Percentiles rank a stretch among this genome's conserved stretches.
Conservation (phyloP, 805 yeast species). For the Starmerella ratchasimensis region DNA sequence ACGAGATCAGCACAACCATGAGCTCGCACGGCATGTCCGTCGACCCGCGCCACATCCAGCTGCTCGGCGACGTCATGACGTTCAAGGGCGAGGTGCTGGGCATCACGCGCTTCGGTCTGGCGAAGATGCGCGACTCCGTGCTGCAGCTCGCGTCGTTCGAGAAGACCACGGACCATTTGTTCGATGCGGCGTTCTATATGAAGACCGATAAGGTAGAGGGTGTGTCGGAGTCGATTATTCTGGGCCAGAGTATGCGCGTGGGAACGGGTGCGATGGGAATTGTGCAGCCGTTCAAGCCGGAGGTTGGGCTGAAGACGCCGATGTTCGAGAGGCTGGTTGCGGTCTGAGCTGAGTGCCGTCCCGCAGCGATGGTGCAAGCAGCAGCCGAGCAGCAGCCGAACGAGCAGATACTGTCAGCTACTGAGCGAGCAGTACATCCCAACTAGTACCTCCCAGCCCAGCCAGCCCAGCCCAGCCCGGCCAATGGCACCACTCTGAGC, state of each 20-base stretch:
- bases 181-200: slow-evolving; percentile 97
- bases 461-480: too few relatives aligned
- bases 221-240: slow-evolving; percentile 90
- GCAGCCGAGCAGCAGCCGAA: too few relatives aligned
- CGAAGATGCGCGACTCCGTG: slow-evolving; percentile 97
- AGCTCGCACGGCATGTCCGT: slow-evolving; percentile 99
- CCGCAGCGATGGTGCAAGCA: too few relatives aligned
- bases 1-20: slow-evolving; percentile 95
- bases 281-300: slow-evolving; percentile 25
- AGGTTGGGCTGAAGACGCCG: slow-evolving; percentile 13
- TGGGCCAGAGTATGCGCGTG: slow-evolving; percentile 94
- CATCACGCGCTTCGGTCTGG: slow-evolving; percentile 92
- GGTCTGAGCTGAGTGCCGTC: too few relatives aligned
- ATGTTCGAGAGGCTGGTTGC: slow-evolving; percentile 17
- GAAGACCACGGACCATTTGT: slow-evolving; percentile 94
- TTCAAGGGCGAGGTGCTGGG: slow-evolving; percentile 97
- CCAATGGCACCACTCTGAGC: too few relatives aligned
- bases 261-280: slow-evolving; percentile 96
- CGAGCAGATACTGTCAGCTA: too few relatives aligned
- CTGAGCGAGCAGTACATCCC: too few relatives aligned
- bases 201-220: slow-evolving; percentile 93
- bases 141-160: slow-evolving; percentile 94
- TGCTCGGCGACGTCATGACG: slow-evolving; percentile 96
- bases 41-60: slow-evolving; percentile 97
- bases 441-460: too few relatives aligned